Evolutionary conservation across 2,329 filamentous ascomycete genomes (phyloP), one percentile per base, ranked within the genome.

Genomic region (Sphaerulina populicola): DNA sequence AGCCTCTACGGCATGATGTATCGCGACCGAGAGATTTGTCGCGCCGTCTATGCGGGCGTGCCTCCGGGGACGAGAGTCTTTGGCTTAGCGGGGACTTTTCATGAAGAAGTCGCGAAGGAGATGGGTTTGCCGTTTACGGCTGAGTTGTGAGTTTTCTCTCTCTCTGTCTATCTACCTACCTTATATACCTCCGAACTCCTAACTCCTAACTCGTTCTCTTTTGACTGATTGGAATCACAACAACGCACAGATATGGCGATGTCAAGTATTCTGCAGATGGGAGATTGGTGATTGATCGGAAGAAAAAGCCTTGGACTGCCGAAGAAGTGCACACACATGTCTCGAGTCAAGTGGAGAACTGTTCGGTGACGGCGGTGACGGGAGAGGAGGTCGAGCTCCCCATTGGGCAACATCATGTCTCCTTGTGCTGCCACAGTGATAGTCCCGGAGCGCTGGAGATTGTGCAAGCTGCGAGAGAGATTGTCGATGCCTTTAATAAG

Each of bases 1-100:
- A 73, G 77, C 18, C 69, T 83, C 1, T 82, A 80, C 60, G 75
- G 75, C 4, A 77, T 78, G 74, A 77, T 75, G 57, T 65, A 65
- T 54, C 64, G 76, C 53, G 73, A 79, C 56, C 69, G 69, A 46
- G 74, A 77, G 10, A 68, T 74, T 2, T 77, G 76, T 31, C 68
- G 69, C 40, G 77, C 77, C 0, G 77, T 80, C 1, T 76, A 77
- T 62, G 63, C 66, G n/a, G 77, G 71, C 3, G 72, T 79, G 29
- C 77, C 76, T 0, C 68, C 69, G 39, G 75, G 74, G 0, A 69
- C 71, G 0, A 70, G 71, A 0, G 76, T 79, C 0, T 79, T 80
- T 57, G 77, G 77, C 0, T 66, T 80, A 8, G 72, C 76, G 3
- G 77, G 77, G 1, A 79, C 77, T 0, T 64, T 72, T 27, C 77